Evolutionary conservation across 768 basidiomycete genomes (phyloP).

Genomic region (Naganishia randhawae): DNA sequence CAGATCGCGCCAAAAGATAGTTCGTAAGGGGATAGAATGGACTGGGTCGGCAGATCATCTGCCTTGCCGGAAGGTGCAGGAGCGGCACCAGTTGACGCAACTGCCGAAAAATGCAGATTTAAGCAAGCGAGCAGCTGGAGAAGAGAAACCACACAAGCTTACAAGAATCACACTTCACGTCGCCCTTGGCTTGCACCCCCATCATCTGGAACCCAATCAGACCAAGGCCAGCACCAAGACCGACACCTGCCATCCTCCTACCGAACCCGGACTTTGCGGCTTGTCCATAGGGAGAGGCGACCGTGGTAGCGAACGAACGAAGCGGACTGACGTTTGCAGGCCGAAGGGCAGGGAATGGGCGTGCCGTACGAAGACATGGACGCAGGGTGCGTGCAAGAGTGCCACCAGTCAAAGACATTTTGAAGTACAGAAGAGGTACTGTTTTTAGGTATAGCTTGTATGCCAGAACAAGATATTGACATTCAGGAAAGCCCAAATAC

Average conservation of each 20-base stretch:
- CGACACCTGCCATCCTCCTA: conserved; percentile 1
- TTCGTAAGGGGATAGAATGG: conserved; percentile 74
- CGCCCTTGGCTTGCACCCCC: neutral
- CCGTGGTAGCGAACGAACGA: neutral
- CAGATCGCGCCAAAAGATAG: conserved; percentile 82
- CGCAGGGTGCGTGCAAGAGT: conserved; percentile 3
- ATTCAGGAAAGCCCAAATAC: too few relatives aligned
- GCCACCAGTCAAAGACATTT: conserved; percentile 1
- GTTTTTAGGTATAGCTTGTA: too few relatives aligned
- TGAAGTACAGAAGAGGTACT: too few relatives aligned
- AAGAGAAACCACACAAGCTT: neutral
- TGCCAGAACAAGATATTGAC: too few relatives aligned
- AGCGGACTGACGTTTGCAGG: neutral
- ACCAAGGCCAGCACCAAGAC: conserved; percentile 2
- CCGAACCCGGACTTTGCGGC: conserved; percentile 16
- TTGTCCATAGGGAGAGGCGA: conserved; percentile 2
- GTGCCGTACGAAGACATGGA: conserved; percentile 1
- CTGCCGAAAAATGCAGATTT: neutral
- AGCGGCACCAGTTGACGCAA: neutral
- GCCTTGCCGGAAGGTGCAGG: conserved; percentile 11
- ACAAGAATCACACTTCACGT: conserved; percentile 15
- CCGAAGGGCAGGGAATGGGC: conserved; percentile 5
- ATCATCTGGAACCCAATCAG: conserved; percentile 13
- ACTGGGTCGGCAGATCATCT: conserved; percentile 48
- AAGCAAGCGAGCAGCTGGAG: neutral